Evolutionary conservation across 1,284 basidiomycete genomes (phyloP).

Genomic region (Cryptococcus depauperatus): DNA sequence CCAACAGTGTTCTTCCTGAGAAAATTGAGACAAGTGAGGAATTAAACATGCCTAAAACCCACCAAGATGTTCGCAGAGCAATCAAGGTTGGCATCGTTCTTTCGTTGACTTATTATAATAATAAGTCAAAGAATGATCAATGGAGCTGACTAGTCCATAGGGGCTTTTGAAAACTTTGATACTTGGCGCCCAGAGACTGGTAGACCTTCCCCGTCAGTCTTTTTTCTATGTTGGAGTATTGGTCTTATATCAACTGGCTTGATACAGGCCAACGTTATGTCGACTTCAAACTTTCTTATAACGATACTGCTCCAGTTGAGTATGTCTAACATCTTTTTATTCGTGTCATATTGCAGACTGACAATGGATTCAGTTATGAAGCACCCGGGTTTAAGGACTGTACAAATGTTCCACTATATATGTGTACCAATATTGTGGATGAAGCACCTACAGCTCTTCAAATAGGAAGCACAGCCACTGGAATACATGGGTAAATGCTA

Average conservation of each 20-base stretch:
- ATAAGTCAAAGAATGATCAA: too few species aligned
- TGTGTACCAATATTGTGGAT: slow-evolving; percentile 10
- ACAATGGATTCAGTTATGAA: slow-evolving; percentile 18
- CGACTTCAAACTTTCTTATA: slow-evolving; percentile 20
- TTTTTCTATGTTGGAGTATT: too few species aligned
- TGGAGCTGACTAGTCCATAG: slow-evolving; percentile 1
- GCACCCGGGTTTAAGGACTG: slow-evolving; percentile 11
- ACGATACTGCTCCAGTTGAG: slow-evolving; percentile 12
- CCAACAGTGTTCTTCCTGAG: background rate
- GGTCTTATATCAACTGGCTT: too few species aligned
- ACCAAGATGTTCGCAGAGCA: slow-evolving; percentile 6
- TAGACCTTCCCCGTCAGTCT: slow-evolving; percentile 17
- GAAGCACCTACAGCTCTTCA: slow-evolving; percentile 2
- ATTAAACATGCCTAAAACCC: slow-evolving; percentile 1
- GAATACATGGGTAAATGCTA: slow-evolving; percentile 14
- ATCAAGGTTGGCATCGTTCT: slow-evolving; percentile 8
- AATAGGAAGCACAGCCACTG: slow-evolving; percentile 4
- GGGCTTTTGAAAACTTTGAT: slow-evolving; percentile 5
- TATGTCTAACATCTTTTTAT: slow-evolving; percentile 8
- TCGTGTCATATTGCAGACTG: too few species aligned
- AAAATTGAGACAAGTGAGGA: background rate
- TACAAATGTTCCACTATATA: slow-evolving; percentile 1
- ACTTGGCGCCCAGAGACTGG: slow-evolving; percentile 3
- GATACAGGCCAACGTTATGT: slow-evolving; percentile 14
- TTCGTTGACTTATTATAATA: too few species aligned